Base-by-base conservation (phyloP, 192 early-diverging fungal genomes). In the Pilaira anomala region DNA sequence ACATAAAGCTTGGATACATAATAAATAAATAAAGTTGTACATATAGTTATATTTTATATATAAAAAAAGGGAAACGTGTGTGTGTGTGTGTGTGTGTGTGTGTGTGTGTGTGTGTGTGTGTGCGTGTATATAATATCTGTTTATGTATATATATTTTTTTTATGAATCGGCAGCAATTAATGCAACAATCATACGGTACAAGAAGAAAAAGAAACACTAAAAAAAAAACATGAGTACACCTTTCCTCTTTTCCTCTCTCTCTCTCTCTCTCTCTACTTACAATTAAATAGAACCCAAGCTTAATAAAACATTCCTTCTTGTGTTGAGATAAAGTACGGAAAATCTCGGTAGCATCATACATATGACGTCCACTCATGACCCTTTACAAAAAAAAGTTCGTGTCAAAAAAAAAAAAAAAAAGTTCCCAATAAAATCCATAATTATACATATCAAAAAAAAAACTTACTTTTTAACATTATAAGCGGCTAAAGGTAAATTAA, bases 331-430 rank as follows among this genome's bases (percentile, higher is more conserved):
- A 71, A 13, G 94, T 96, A 65, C 94, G 85, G 86, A 99, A 99
- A 60, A 99, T 96, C 73, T 97, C 95, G 53, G 97, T 99, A 11
- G 97, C 92, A 76, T 99, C 97, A 76, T 91, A 97, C 84, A 92
- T 90, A 74, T 98, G 94, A 64, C 87, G 86, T 64, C 87, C 85
- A 69, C 87, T 85, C 21, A 88, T 79, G 29, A 95, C 82, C 75
- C 93, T 93, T 62, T 48, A 13, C 39, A 21, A n/a, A 57, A 1
- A 54, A 75, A 39, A 3, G 11, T 36, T n/a, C 24, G 28, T 40
- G 13, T 40, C 40, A 67, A 14, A 56, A n/a, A n/a, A n/a, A n/a
- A n/a, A n/a, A n/a, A n/a, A n/a, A n/a, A n/a, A n/a, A n/a, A n/a
- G n/a, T 26, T 21, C 16, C 33, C 63, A 19, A 7, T 41, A 9